phyloP scores from a whole-genome alignment of 257 asterid genomes.

The Forsythia viridissima region DNA sequence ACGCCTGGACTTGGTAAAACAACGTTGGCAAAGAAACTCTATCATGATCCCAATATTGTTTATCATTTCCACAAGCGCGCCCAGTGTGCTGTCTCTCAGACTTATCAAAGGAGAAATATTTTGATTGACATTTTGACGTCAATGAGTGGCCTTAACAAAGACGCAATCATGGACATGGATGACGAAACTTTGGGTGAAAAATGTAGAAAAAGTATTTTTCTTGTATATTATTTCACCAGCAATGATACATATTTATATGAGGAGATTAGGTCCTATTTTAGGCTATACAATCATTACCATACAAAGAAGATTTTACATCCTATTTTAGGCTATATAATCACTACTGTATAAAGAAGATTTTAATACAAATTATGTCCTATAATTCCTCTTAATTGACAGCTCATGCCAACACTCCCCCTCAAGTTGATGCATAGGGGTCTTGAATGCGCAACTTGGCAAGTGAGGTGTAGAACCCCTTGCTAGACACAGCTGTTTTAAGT shows the following conservation, averaged over 20 bases:
- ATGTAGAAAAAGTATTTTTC: too few species aligned
- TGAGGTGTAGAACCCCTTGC: not conserved
- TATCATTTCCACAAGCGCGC: slow-evolving; percentile 24
- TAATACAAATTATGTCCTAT: too few species aligned
- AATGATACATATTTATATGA: too few species aligned
- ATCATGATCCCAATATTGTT: slow-evolving; percentile 11
- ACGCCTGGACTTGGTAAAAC: slow-evolving; percentile 46
- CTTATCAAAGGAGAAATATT: slow-evolving; percentile 1
- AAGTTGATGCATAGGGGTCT: not conserved
- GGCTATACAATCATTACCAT: too few species aligned
- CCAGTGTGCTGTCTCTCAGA: slow-evolving; percentile 31
- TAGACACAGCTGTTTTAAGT: not conserved
- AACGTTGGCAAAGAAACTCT: slow-evolving; percentile 34
- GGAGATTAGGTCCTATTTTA: too few species aligned
- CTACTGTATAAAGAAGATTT: too few species aligned
- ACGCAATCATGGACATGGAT: not conserved
- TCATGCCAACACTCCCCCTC: not conserved
- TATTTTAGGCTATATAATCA: too few species aligned
- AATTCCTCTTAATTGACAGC: too few species aligned
- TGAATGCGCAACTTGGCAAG: not conserved
- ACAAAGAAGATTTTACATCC: too few species aligned
- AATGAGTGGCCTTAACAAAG: not conserved
- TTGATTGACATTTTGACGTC: slow-evolving; percentile 23
- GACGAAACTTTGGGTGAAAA: slow-evolving; percentile 10
- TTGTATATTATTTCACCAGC: too few species aligned